Evolutionary conservation across 352 stramenopile genomes (phyloP).

Genomic region (Globisporangium mamillatum): DNA sequence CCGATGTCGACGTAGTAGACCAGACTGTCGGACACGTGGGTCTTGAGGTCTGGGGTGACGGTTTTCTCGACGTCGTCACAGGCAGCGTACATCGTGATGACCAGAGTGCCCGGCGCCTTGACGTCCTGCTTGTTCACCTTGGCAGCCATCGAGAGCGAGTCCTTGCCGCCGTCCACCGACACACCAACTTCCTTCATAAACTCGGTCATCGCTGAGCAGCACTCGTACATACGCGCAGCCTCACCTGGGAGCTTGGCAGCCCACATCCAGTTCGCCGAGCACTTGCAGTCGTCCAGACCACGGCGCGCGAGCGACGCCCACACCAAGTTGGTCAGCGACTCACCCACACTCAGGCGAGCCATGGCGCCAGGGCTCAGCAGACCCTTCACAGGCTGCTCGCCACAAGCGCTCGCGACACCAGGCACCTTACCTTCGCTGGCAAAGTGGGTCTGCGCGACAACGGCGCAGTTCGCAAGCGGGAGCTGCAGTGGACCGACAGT

Average conservation of each 20-base stretch:
- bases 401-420: conserved; percentile 95
- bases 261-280: conserved; percentile 99
- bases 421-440: conserved; percentile 82
- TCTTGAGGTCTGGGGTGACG: conserved; percentile 98
- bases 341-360: conserved; percentile 95
- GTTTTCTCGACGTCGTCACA: conserved; percentile 96
- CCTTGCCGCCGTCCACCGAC: conserved; percentile 98
- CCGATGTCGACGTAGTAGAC: conserved; percentile 96
- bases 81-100: conserved; percentile 97
- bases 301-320: conserved; percentile 92
- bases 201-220: conserved; percentile 94
- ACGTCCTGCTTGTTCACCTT: conserved; percentile 93
- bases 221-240: conserved; percentile 98
- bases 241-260: conserved; percentile 98
- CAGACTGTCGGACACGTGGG: conserved; percentile 58
- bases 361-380: conserved; percentile 94
- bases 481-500: conserved; percentile 97
- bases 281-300: conserved; percentile 96
- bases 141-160: conserved; percentile 99
- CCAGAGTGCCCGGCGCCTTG: conserved; percentile 97
- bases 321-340: conserved; percentile 98
- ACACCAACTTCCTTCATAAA: conserved; percentile 96
- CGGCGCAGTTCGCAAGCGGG: conserved; percentile 95
- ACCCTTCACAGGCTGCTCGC: conserved; percentile 97
- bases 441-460: conserved; percentile 97